Conservation (phyloP, 768 basidiomycete genomes). For the Rhizopogon sp. region DNA sequence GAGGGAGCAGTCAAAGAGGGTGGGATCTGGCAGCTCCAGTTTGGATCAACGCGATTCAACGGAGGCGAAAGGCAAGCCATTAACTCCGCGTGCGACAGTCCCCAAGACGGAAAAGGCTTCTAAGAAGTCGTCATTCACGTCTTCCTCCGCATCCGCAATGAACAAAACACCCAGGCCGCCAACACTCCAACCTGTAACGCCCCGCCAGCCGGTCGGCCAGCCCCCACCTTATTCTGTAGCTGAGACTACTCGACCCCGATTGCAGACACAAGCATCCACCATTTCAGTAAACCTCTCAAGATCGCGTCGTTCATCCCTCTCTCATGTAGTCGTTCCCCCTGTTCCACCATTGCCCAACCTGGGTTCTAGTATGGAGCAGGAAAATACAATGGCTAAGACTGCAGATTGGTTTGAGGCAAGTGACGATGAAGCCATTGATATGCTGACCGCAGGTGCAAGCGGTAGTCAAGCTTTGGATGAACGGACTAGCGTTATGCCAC, state of each 20-base stretch:
- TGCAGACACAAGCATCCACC: constrained; percentile 37
- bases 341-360: constrained; percentile 34
- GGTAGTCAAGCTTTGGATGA: constrained; percentile 82
- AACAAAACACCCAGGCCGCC: constrained; percentile 24
- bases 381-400: constrained; percentile 44
- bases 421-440: constrained; percentile 83
- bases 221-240: constrained; percentile 63
- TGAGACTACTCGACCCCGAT: constrained; percentile 24
- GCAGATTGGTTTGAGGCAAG: constrained; percentile 76
- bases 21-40: constrained; percentile 30
- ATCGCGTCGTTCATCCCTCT: constrained; percentile 50
- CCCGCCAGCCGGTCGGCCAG: constrained; percentile 36
- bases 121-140: constrained; percentile 13
- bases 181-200: constrained; percentile 16
- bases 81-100: constrained; percentile 39
- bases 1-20: constrained; percentile 61
- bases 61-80: constrained; percentile 46
- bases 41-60: constrained; percentile 34
- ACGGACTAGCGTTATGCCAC: constrained; percentile 56
- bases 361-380: constrained; percentile 24
- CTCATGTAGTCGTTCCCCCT: constrained; percentile 49
- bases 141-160: constrained; percentile 8
- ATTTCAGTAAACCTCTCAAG: constrained; percentile 39
- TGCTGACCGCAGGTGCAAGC: constrained; percentile 75
- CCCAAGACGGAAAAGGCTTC: constrained; percentile 14